phyloP scores from a whole-genome alignment of 176 grass and related monocot genomes.

The Olyra latifolia region DNA sequence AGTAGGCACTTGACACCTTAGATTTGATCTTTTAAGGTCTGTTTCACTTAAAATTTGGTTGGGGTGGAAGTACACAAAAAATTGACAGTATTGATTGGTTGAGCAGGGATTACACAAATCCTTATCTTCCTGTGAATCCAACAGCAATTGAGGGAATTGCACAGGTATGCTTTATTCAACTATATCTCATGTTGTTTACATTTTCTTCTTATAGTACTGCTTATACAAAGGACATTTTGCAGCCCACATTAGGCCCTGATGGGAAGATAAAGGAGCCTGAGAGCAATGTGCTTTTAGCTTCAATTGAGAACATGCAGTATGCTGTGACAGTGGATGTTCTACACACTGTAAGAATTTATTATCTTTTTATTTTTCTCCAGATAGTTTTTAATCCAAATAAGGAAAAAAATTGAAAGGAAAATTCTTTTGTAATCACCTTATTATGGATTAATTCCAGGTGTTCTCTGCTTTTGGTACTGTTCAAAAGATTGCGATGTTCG shows the following conservation, averaged over 20 bases:
- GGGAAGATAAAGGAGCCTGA: constrained; percentile 75
- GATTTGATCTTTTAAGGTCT: constrained; percentile 17
- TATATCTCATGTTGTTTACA: background rate
- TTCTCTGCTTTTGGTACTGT: constrained; percentile 92
- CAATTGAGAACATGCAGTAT: constrained; percentile 97
- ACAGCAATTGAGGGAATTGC: constrained; percentile 81
- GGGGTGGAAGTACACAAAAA: background rate
- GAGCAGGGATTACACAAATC: constrained; percentile 95
- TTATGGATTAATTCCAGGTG: constrained; percentile 61
- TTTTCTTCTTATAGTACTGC: background rate
- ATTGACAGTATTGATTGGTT: constrained; percentile 31
- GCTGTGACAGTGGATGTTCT: constrained; percentile 92
- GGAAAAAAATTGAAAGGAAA: background rate
- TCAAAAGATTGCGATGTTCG: constrained; percentile 98
- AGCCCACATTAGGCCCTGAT: constrained; percentile 80
- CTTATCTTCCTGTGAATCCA: constrained; percentile 97
- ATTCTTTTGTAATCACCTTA: constrained; percentile 7
- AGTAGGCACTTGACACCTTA: background rate
- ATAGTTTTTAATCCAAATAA: background rate
- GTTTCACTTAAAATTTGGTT: constrained; percentile 1
- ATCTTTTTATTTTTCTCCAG: constrained; percentile 1
- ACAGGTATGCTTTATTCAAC: constrained; percentile 49
- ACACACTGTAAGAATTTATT: constrained; percentile 73
- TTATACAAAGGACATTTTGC: constrained; percentile 35
- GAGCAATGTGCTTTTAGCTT: constrained; percentile 89